phyloP scores from a whole-genome alignment of 2,329 filamentous ascomycete genomes.

The Aspergillus sp. region DNA sequence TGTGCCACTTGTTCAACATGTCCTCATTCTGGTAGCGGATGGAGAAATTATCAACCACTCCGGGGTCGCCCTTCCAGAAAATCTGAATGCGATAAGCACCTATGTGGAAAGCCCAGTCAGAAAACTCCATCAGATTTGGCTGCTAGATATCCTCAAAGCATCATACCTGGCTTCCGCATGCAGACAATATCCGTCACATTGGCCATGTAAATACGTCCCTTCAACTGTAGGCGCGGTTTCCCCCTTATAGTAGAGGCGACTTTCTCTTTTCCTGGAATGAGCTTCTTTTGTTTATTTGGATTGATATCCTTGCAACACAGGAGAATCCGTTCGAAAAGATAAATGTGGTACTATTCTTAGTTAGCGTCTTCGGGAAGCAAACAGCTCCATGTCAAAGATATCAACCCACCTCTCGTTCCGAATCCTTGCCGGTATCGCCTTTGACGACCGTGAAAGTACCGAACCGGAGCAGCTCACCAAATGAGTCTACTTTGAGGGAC shows the following conservation, averaged over 20 bases:
- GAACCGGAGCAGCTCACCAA: slow-evolving; percentile 79
- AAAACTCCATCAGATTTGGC: background rate
- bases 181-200: slow-evolving; percentile 95
- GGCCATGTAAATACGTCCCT: slow-evolving; percentile 97
- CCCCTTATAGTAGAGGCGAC: slow-evolving; percentile 62
- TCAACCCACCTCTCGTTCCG: slow-evolving; percentile 73
- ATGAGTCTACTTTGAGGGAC: slow-evolving; percentile 80
- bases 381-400: background rate
- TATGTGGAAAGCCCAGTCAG: slow-evolving; percentile 30
- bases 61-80: slow-evolving; percentile 95
- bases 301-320: slow-evolving; percentile 95
- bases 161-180: slow-evolving; percentile 72
- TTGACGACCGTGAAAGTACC: slow-evolving; percentile 91
- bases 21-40: slow-evolving; percentile 92
- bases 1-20: slow-evolving; percentile 85
- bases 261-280: slow-evolving; percentile 61
- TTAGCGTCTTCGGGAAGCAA: background rate
- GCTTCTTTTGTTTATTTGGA: slow-evolving; percentile 68
- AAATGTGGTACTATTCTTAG: slow-evolving; percentile 75
- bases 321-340: slow-evolving; percentile 90
- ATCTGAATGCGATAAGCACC: slow-evolving; percentile 94
- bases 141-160: too few species aligned
- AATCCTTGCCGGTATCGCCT: slow-evolving; percentile 65
- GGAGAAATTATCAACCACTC: slow-evolving; percentile 92
- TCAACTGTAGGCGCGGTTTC: slow-evolving; percentile 75